These are phyloP conservation scores for Pulveroboletus frians DNA, from an alignment of 768 basidiomycete genomes.

Conservation along the genomic window DNA sequence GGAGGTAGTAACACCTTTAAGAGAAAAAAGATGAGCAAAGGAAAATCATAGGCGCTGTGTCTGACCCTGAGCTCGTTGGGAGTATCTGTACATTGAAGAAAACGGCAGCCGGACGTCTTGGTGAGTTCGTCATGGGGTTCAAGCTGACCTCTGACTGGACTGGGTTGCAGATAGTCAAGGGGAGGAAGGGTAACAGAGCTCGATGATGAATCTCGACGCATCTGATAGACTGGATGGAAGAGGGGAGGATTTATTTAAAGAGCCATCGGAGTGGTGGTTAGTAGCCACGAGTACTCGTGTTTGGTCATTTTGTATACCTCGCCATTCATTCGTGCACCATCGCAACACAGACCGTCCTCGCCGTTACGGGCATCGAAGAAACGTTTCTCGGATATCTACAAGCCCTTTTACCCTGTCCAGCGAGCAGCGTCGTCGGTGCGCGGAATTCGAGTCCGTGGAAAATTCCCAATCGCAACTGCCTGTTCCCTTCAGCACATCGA, in stretches of 20 bases:
- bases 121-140: slow-evolving; percentile 55
- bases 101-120: slow-evolving; percentile 58
- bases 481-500: neutral
- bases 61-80: slow-evolving; percentile 67
- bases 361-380: neutral
- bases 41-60: neutral
- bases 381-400: no score
- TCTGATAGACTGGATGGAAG: slow-evolving; percentile 10
- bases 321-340: neutral
- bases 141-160: slow-evolving; percentile 70
- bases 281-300: slow-evolving; percentile 22
- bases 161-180: slow-evolving; percentile 54
- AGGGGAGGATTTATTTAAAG: slow-evolving; percentile 4
- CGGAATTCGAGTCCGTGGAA: slow-evolving; percentile 9
- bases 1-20: slow-evolving; percentile 64
- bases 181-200: slow-evolving; percentile 24
- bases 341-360: neutral
- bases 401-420: neutral
- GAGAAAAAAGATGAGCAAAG: slow-evolving; percentile 4
- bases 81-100: slow-evolving; percentile 72
- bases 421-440: neutral
- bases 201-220: slow-evolving; percentile 23
- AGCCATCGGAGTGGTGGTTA: neutral
- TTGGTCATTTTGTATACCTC: slow-evolving; percentile 27
- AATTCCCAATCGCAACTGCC: neutral